phyloP scores from a whole-genome alignment of 345 rosid genomes.

The Ricinus communis region DNA sequence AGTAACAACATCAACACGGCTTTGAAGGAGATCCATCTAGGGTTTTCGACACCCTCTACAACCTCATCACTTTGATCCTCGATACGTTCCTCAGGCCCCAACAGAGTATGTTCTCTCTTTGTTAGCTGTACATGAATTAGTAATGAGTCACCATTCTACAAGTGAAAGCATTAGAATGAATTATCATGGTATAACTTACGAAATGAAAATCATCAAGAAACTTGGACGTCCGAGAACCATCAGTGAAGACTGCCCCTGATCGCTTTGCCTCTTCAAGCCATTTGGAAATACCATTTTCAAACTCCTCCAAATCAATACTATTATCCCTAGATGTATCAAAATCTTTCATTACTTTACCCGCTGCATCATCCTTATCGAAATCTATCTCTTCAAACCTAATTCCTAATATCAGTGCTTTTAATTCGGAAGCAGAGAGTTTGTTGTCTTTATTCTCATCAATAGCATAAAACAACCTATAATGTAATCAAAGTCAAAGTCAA shows the following conservation, averaged over 20 bases:
- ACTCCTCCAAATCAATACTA: constrained; percentile 43
- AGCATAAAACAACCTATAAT: constrained; percentile 60
- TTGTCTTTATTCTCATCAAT: constrained; percentile 60
- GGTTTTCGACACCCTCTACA: constrained; percentile 48
- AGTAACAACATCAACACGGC: constrained; percentile 65
- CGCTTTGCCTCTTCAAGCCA: constrained; percentile 39
- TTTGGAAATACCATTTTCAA: constrained; percentile 53
- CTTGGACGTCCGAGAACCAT: constrained; percentile 44
- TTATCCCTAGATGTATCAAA: constrained; percentile 58
- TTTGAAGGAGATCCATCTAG: constrained; percentile 55
- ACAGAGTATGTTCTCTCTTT: constrained; percentile 59
- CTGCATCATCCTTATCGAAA: constrained; percentile 67
- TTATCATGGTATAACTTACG: constrained; percentile 38
- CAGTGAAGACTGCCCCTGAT: constrained; percentile 17
- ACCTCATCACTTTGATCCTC: constrained; percentile 58
- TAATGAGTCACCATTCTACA: constrained; percentile 4
- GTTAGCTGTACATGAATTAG: constrained; percentile 55
- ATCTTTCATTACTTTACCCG: constrained; percentile 51
- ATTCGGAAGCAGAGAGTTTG: constrained; percentile 48
- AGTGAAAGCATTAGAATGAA: background rate
- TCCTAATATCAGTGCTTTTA: constrained; percentile 71
- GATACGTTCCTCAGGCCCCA: constrained; percentile 34
- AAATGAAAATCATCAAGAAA: constrained; percentile 46
- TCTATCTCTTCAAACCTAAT: constrained; percentile 76
- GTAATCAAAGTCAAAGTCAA: background rate